These are phyloP conservation scores for Buddleja alternifolia DNA, from an alignment of 257 asterid genomes.

Conservation along the genomic window DNA sequence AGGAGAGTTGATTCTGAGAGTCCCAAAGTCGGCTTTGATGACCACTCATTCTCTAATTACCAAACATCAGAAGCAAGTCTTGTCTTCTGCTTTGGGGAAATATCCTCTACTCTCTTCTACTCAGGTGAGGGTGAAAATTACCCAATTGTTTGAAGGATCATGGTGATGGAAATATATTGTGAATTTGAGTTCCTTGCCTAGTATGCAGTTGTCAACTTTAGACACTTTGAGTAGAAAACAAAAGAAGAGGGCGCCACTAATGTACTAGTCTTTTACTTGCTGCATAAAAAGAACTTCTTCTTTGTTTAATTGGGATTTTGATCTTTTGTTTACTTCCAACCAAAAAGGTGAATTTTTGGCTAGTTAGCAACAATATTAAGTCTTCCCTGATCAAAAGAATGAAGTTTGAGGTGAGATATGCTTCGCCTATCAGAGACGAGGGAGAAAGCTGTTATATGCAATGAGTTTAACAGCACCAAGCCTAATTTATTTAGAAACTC, in stretches of 20 bases:
- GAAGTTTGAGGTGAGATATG: neutral
- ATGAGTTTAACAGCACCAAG: neutral
- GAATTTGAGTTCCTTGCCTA: neutral
- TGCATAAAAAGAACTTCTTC: neutral
- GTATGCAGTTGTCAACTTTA: slow-evolving; percentile 4
- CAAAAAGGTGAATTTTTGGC: neutral
- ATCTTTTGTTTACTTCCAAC: neutral
- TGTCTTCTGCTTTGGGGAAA: slow-evolving; percentile 47
- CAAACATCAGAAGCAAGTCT: slow-evolving; percentile 40
- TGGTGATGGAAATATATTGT: neutral
- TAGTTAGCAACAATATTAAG: neutral
- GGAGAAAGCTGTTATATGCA: neutral
- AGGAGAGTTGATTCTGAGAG: slow-evolving; percentile 82
- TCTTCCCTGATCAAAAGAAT: slow-evolving; percentile 6
- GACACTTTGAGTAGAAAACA: slow-evolving; percentile 17
- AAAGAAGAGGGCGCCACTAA: slow-evolving; percentile 35
- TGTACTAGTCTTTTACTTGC: neutral
- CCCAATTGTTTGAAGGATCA: neutral
- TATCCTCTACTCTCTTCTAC: slow-evolving; percentile 58
- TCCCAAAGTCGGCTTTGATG: slow-evolving; percentile 74
- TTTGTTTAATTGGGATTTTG: neutral
- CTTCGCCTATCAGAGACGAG: neutral
- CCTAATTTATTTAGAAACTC: neutral
- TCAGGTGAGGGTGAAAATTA: slow-evolving; percentile 56
- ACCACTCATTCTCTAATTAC: slow-evolving; percentile 56